Percentiles rank a stretch among this genome's conserved stretches.
phyloP scores from a whole-genome alignment of 176 grass and related monocot species.

The Urochloa ruziziensis region DNA sequence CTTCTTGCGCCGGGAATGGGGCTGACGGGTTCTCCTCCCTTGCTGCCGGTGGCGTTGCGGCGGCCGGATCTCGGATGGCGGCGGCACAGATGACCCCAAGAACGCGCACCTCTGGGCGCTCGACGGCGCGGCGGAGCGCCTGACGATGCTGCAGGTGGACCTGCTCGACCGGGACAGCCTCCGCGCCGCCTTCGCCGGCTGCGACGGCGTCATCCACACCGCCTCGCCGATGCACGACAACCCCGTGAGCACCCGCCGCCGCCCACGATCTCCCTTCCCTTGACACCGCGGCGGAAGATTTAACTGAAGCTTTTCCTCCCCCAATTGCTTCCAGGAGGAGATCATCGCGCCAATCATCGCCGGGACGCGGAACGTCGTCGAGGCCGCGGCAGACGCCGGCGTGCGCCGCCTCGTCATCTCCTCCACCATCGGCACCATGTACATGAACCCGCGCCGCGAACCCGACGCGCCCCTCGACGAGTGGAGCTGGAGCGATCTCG shows the following conservation, averaged over 20 bases:
- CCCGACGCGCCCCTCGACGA: conserved; percentile 42
- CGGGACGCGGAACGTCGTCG: conserved; percentile 57
- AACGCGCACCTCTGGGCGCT: conserved; percentile 60
- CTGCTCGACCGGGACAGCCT: conserved; percentile 57
- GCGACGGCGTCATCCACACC: conserved; percentile 73
- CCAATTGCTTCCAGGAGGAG: conserved; percentile 37
- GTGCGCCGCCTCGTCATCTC: conserved; percentile 60
- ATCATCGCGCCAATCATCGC: conserved; percentile 55
- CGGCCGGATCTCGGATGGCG: background rate
- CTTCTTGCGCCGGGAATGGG: background rate
- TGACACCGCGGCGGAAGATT: background rate
- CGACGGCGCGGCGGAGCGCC: conserved; percentile 56
- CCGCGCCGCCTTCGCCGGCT: conserved; percentile 52
- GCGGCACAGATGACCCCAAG: conserved; percentile 63
- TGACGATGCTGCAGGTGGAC: conserved; percentile 48
- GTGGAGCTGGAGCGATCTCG: conserved; percentile 65
- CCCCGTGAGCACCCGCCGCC: conserved; percentile 36
- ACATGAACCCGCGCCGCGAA: conserved; percentile 60
- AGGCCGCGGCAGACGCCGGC: conserved; percentile 40
- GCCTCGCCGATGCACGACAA: conserved; percentile 65
- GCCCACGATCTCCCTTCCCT: background rate
- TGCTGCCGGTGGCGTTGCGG: no score
- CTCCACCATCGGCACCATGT: conserved; percentile 63
- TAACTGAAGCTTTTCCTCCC: background rate
- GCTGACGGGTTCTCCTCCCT: background rate